A percentile compares a stretch with the other conserved stretches of the same genome.
Conservation (phyloP, 73 alveolate genomes). For the Tetrahymena malaccensis region DNA sequence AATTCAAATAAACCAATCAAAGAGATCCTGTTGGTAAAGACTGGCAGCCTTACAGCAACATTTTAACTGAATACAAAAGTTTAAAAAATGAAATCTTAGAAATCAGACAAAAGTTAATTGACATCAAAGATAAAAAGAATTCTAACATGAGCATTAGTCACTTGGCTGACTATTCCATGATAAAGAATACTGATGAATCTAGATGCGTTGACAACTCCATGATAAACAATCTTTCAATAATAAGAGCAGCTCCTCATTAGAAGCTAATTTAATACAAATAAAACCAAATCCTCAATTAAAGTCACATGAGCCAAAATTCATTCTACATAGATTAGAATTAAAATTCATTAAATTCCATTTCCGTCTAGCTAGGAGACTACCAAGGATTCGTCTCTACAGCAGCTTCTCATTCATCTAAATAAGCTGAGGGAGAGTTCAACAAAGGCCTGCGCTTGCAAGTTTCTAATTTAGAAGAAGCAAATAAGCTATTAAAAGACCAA, state of each 20-base stretch:
- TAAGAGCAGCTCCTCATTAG: background rate
- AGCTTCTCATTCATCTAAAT: background rate
- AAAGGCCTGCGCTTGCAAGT: background rate
- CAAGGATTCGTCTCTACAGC: background rate
- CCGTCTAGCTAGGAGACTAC: background rate
- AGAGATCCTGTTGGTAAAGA: background rate
- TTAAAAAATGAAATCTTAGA: background rate
- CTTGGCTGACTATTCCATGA: background rate
- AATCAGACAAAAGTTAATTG: background rate
- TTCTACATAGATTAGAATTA: background rate
- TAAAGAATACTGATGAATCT: background rate
- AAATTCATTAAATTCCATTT: background rate
- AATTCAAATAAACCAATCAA: background rate
- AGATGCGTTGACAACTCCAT: background rate
- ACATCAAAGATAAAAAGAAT: background rate
- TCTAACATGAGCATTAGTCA: background rate
- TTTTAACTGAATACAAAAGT: background rate
- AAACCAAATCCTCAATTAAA: background rate
- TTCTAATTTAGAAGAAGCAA: background rate
- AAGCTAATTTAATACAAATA: background rate
- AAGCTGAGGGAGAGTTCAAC: background rate
- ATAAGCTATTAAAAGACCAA: background rate
- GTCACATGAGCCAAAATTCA: background rate
- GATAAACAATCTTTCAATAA: background rate
- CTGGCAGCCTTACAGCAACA: background rate